These are phyloP conservation scores for Rhizopus sp. DNA, from an alignment of 371 early-diverging fungal species.

Conservation along the genomic window DNA sequence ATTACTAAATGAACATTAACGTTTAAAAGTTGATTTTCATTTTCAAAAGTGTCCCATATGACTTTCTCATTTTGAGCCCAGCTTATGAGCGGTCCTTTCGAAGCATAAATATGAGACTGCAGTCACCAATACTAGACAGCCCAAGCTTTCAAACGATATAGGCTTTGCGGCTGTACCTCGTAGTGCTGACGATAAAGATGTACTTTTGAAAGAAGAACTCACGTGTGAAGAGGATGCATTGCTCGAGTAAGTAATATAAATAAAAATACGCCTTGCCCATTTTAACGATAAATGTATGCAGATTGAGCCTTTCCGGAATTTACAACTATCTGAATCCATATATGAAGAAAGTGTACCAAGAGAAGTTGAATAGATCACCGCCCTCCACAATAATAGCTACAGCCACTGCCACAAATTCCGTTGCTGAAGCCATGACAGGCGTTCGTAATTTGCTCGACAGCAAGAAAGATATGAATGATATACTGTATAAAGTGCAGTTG, in stretches of 20 bases:
- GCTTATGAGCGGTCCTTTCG: too few relatives aligned
- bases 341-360: slow-evolving; percentile 1
- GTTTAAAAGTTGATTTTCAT: too few relatives aligned
- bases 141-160: too few relatives aligned
- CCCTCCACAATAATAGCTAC: not conserved
- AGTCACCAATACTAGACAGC: too few relatives aligned
- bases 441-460: slow-evolving; percentile 12
- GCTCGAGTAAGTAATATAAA: slow-evolving; percentile 12
- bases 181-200: too few relatives aligned
- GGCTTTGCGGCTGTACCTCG: too few relatives aligned
- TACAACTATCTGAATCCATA: slow-evolving; percentile 6
- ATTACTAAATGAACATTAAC: too few relatives aligned
- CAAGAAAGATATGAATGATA: slow-evolving; percentile 11
- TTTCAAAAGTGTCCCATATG: too few relatives aligned
- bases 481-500: slow-evolving; percentile 9
- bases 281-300: slow-evolving; percentile 7
- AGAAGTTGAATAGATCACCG: slow-evolving; percentile 7
- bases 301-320: slow-evolving; percentile 10
- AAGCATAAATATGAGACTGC: too few relatives aligned
- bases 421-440: slow-evolving; percentile 8
- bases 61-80: too few relatives aligned
- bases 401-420: slow-evolving; percentile 6
- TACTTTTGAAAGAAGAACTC: slow-evolving; percentile 5
- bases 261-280: slow-evolving; percentile 1
- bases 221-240: slow-evolving; percentile 3